Evolutionary conservation across 208 protist species (phyloP).

Genomic region (Leishmania braziliensis): DNA sequence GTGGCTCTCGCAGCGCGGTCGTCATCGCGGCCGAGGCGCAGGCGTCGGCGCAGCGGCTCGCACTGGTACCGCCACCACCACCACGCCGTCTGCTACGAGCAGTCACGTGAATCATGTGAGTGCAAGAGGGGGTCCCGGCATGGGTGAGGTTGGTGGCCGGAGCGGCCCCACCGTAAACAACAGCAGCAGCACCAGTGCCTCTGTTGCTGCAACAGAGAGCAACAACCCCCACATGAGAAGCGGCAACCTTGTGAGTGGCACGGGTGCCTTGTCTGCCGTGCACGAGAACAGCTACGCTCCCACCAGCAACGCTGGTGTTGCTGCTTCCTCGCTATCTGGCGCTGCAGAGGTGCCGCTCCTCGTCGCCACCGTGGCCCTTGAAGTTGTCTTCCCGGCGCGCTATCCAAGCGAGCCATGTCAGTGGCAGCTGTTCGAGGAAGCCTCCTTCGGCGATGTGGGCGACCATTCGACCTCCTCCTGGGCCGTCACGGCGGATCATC

Average conservation of each 20-base stretch:
- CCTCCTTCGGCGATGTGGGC: slow-evolving; percentile 18
- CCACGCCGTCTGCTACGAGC: neutral
- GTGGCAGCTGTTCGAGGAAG: slow-evolving; percentile 46
- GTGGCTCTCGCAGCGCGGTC: slow-evolving; percentile 27
- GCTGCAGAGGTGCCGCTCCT: slow-evolving; percentile 10
- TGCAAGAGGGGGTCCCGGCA: neutral
- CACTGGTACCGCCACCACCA: neutral
- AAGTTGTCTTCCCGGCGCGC: slow-evolving; percentile 39
- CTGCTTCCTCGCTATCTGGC: neutral
- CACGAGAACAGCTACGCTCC: neutral
- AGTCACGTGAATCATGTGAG: neutral
- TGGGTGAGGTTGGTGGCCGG: neutral
- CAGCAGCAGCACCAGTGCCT: neutral
- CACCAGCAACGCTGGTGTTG: neutral
- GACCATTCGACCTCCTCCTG: slow-evolving; percentile 27
- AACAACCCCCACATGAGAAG: neutral
- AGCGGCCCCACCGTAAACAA: neutral
- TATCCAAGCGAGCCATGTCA: slow-evolving; percentile 53
- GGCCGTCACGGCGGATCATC: slow-evolving; percentile 20
- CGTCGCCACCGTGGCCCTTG: slow-evolving; percentile 32
- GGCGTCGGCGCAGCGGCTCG: neutral
- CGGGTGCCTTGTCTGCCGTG: neutral
- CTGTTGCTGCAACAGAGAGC: neutral
- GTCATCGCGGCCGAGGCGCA: neutral
- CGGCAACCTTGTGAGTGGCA: neutral